Conservation (phyloP, 208 protist species). For the Kentomonas sorsogonicus region DNA sequence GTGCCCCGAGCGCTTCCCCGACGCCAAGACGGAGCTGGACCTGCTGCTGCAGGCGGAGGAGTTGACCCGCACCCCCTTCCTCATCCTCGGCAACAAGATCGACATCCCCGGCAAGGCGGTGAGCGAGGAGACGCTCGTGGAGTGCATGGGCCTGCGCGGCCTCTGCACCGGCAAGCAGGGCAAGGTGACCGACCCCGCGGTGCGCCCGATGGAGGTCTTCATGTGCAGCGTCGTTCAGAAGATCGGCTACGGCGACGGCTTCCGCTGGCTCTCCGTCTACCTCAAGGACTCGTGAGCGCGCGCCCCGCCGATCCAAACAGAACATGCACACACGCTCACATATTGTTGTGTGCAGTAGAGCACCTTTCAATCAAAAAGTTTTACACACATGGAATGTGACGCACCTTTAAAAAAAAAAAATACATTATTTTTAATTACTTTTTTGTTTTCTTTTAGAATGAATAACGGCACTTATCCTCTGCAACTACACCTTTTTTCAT, state of each 20-base stretch:
- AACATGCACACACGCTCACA: no score
- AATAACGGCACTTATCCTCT: no score
- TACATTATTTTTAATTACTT: no score
- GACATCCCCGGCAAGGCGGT: constrained; percentile 91
- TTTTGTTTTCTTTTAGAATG: no score
- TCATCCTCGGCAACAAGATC: constrained; percentile 99
- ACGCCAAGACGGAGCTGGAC: constrained; percentile 95
- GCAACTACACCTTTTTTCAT: background rate
- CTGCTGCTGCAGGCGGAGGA: constrained; percentile 94
- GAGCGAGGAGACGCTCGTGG: constrained; percentile 93
- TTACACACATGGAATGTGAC: background rate
- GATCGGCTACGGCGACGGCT: constrained; percentile 97
- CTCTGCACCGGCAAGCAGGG: constrained; percentile 93
- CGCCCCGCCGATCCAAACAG: no score
- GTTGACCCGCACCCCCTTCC: constrained; percentile 95
- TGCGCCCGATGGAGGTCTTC: constrained; percentile 98
- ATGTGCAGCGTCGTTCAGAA: constrained; percentile 99
- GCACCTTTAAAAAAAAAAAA: background rate
- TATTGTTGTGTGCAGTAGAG: no score
- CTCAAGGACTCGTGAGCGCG: constrained; percentile 75
- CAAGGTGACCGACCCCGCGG: constrained; percentile 68
- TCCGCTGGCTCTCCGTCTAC: constrained; percentile 95
- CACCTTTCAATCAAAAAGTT: no score
- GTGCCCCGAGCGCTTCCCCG: constrained; percentile 94
- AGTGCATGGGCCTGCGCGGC: constrained; percentile 87